A percentile compares a stretch with the other conserved stretches of the same genome.
Evolutionary conservation across 2,329 filamentous ascomycete genomes (phyloP).

Genomic region (Fusarium marasasianum): DNA sequence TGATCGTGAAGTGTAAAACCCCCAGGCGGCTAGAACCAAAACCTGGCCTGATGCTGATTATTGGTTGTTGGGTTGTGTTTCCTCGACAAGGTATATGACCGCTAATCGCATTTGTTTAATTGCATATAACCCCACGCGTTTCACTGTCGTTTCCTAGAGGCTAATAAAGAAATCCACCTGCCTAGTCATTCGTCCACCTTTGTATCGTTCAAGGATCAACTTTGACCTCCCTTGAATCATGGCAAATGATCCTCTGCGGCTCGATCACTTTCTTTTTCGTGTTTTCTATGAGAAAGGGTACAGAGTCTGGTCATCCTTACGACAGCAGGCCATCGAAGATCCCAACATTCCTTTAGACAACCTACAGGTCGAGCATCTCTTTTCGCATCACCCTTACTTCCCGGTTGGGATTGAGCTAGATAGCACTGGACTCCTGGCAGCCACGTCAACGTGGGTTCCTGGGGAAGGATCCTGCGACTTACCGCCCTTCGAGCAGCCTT

Average conservation of each 20-base stretch:
- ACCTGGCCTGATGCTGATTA: no score
- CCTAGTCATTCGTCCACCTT: background rate
- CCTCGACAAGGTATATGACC: background rate
- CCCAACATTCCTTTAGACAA: background rate
- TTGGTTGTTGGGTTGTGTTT: no score
- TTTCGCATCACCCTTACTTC: constrained; percentile 3
- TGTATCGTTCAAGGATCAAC: background rate
- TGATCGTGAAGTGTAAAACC: no score
- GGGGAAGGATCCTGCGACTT: background rate
- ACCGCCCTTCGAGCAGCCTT: background rate
- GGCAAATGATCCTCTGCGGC: background rate
- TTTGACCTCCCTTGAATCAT: background rate
- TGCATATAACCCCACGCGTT: background rate
- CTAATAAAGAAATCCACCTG: background rate
- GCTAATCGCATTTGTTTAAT: background rate
- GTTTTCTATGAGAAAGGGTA: background rate
- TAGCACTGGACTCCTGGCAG: background rate
- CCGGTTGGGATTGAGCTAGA: background rate
- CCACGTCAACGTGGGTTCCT: background rate
- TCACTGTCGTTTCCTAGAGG: background rate
- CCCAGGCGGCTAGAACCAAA: no score
- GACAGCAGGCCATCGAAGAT: background rate
- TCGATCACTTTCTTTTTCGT: background rate
- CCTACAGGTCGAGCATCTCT: background rate
- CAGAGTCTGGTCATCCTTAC: background rate